Base-by-base conservation (phyloP, 164 flowering plant species). In the Akebia trifoliata region DNA sequence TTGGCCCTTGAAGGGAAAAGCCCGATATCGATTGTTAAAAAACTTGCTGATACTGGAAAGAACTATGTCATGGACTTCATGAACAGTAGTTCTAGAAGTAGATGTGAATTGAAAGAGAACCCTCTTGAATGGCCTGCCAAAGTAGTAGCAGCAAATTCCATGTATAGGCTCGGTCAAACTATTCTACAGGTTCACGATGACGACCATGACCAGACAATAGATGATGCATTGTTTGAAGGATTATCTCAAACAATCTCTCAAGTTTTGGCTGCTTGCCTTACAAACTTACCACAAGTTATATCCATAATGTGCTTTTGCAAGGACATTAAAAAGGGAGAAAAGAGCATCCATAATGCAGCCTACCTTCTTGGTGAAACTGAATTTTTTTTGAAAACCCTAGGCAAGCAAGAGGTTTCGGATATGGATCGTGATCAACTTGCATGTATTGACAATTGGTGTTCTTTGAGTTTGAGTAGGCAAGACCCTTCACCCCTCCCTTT, bases 61-160 rank as follows among this genome's bases (percentile, higher is more conserved):
- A 42, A 65, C 2, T 62, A 5, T 24, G 59, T 69, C 12, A 15
- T 25, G 44, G 74, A 80, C 39, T 69, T 70, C 15, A 62, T 61
- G 22, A 37, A 37, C 32, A 56, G 25, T 22, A 56, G 25, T 22
- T n/a, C n/a, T n/a, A 21, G 66, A 2, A 30, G 49, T 45, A 12
- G 4, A 22, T 45, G 28, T 22, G 49, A 28, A 45, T 21, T 21
- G 12, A 25, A 28, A 14, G 29, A 22, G 29, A 24, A 44, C 28
- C 20, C 68, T 3, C n/a, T 26, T 45, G 26, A 8, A 22, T 45
- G 28, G n/a, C n/a, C n/a, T n/a, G n/a, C n/a, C n/a, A n/a, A n/a
- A n/a, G 61, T 64, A 43, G 35, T 78, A 62, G 86, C 85, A 18
- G 82, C 89, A 4, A 78, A 80, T 66, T 74, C 85, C 34, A 78